Evolutionary conservation across 768 basidiomycete species (phyloP), one percentile per base, ranked within the genome.

Genomic region (Pholiota microspora): DNA sequence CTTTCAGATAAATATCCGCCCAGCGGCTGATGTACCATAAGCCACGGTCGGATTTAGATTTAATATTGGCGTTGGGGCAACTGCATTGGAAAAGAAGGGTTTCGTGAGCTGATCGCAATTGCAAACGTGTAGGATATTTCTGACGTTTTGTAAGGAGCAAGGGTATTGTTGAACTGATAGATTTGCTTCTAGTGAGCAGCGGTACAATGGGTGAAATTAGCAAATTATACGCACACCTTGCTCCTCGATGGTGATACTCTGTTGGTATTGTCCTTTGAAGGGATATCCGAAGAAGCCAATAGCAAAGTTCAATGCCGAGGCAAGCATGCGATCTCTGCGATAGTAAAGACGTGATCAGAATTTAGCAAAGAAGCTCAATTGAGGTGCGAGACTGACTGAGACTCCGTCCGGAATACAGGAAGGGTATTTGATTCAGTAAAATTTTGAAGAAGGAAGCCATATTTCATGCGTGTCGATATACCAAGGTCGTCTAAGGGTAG

Each of bases 121-220:
- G 1, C 23, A 15, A 16, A 23, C 49, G 15, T 51, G 24, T 27
- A 35, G 24, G 27, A 29, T 32, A 18, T 66, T 1, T 23, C 77
- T 44, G 62, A 90, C 74, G 89, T 92, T 54, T 80, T 79, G 59
- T 94, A 94, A 3, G 94, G 94, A 0, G 92, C 80, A 4, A 97
- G 81, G 1, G 94, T 94, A 66, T 89, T 89, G 70, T 92, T 92
- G 64, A 87, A 89, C 80, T 88, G 45, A 7, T 56, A 38, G 16
- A 49, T 23, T 27, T n/a, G 49, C 9, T 28, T 21, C 28, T 29
- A 16, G 48, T 27, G 55, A 62, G 54, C 63, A 55, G 51, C 65
- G 44, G 10, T 15, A 21, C 23, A 42, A 35, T 13, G 25, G 31
- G 21, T n/a, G 45, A 15, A 24, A 7, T 10, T 34, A 24, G 28